Conservation (phyloP, 2,329 filamentous ascomycete genomes). For the Chaetothyriales sp. region DNA sequence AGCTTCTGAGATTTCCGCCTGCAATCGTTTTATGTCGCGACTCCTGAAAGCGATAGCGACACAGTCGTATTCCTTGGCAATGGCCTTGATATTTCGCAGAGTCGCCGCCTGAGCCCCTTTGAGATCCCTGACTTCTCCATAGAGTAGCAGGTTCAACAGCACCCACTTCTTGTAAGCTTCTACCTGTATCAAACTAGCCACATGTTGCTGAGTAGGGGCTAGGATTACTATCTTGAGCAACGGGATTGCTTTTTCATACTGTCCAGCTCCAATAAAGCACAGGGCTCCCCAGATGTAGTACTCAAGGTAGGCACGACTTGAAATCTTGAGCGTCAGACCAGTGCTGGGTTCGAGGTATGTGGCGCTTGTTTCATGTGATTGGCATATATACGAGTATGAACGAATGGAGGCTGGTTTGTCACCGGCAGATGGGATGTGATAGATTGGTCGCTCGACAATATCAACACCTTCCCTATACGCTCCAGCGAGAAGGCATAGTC, state of each 20-base stretch:
- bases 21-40: constrained; percentile 43
- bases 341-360: constrained; percentile 24
- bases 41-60: constrained; percentile 55
- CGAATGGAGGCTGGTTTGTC: constrained; percentile 12
- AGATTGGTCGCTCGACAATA: constrained; percentile 28
- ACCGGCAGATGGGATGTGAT: constrained; percentile 24
- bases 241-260: constrained; percentile 48
- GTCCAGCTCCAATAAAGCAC: constrained; percentile 44
- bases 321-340: constrained; percentile 27
- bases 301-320: constrained; percentile 37
- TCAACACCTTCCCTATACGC: constrained; percentile 26
- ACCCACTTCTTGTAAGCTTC: constrained; percentile 90
- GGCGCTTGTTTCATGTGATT: constrained; percentile 18
- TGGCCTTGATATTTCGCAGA: constrained; percentile 40
- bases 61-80: constrained; percentile 55
- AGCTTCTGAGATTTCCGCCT: constrained; percentile 47
- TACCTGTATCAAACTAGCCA: constrained; percentile 61
- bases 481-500: constrained; percentile 28
- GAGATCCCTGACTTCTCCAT: constrained; percentile 43
- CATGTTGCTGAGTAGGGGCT: constrained; percentile 47
- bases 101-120: constrained; percentile 39
- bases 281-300: constrained; percentile 53
- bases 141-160: constrained; percentile 55
- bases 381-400: constrained; percentile 19
- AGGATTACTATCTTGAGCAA: constrained; percentile 52